Percentiles rank a stretch among this genome's conserved stretches.
Evolutionary conservation across 306 rosid genomes (phyloP).

Genomic region (Dryas octopetala): DNA sequence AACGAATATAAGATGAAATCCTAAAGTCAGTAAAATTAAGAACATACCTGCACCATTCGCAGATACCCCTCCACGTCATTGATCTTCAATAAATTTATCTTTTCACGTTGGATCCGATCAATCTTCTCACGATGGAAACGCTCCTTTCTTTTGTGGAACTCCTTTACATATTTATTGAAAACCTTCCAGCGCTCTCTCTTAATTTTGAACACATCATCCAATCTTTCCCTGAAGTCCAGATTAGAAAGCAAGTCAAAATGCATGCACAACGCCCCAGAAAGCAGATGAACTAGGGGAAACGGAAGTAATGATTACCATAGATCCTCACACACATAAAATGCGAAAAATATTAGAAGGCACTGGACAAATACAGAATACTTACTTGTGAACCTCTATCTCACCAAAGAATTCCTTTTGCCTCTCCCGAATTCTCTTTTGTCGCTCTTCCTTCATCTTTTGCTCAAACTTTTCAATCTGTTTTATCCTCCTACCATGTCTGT

Average conservation of each 20-base stretch:
- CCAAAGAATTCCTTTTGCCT: constrained; percentile 96
- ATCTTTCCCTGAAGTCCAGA: constrained; percentile 75
- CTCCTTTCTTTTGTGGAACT: constrained; percentile 94
- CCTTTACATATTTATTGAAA: constrained; percentile 86
- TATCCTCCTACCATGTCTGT: constrained; percentile 94
- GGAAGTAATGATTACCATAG: not conserved
- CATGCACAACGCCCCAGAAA: not conserved
- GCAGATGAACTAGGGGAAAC: not conserved
- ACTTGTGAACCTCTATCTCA: constrained; percentile 99
- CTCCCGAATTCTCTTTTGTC: constrained; percentile 95
- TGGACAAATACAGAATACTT: constrained; percentile 31
- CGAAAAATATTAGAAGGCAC: constrained; percentile 8
- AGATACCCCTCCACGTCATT: constrained; percentile 98
- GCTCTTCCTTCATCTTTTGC: constrained; percentile 99
- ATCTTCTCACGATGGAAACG: constrained; percentile 97
- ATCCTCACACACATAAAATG: not conserved
- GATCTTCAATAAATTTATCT: constrained; percentile 94
- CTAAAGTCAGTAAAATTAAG: constrained; percentile 16
- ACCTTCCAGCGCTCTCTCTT: constrained; percentile 94
- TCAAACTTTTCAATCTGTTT: constrained; percentile 92
- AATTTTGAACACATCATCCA: constrained; percentile 86
- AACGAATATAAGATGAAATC: constrained; percentile 8
- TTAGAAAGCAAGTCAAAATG: constrained; percentile 23
- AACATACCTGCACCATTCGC: constrained; percentile 96
- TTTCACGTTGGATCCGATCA: constrained; percentile 98